Evolutionary conservation across 805 yeast genomes (phyloP).

Genomic region (Candida succiphila): DNA sequence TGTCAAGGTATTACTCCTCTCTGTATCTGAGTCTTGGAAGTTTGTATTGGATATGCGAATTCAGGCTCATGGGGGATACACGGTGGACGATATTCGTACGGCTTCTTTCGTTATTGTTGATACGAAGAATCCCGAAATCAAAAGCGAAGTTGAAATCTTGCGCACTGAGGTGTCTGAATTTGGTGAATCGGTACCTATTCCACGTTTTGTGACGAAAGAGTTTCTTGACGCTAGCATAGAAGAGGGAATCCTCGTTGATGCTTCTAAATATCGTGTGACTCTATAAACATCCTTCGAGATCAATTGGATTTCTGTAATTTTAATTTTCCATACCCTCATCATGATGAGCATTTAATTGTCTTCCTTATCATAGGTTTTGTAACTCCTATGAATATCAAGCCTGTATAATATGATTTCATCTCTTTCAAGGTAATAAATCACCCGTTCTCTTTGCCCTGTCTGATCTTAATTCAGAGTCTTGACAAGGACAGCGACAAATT

Average conservation of each 20-base stretch:
- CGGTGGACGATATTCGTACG: slow-evolving; percentile 16
- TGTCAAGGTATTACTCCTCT: slow-evolving; percentile 16
- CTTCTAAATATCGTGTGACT: slow-evolving; percentile 1
- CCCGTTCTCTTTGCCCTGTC: too few species aligned
- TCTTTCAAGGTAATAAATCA: too few species aligned
- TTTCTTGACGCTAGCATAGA: slow-evolving; percentile 25
- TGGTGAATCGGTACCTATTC: slow-evolving; percentile 16
- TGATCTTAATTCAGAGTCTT: too few species aligned
- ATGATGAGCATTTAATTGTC: too few species aligned
- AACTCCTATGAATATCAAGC: too few species aligned
- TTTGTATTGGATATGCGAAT: slow-evolving; percentile 7
- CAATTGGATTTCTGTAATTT: too few species aligned
- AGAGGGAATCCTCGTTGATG: slow-evolving; percentile 8
- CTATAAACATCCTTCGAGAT: too few species aligned
- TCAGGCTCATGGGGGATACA: slow-evolving; percentile 28
- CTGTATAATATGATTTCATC: too few species aligned
- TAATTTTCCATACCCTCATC: too few species aligned
- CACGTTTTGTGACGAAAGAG: slow-evolving; percentile 24
- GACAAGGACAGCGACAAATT: too few species aligned
- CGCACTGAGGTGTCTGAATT: not conserved
- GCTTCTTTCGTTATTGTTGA: slow-evolving; percentile 30
- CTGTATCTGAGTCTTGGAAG: slow-evolving; percentile 7
- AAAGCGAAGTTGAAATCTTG: slow-evolving; percentile 1
- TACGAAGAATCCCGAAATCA: not conserved
- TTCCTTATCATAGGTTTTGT: too few species aligned